Evolutionary conservation across 352 stramenopile genomes (phyloP).

Genomic region (Blastocystis sp.): DNA sequence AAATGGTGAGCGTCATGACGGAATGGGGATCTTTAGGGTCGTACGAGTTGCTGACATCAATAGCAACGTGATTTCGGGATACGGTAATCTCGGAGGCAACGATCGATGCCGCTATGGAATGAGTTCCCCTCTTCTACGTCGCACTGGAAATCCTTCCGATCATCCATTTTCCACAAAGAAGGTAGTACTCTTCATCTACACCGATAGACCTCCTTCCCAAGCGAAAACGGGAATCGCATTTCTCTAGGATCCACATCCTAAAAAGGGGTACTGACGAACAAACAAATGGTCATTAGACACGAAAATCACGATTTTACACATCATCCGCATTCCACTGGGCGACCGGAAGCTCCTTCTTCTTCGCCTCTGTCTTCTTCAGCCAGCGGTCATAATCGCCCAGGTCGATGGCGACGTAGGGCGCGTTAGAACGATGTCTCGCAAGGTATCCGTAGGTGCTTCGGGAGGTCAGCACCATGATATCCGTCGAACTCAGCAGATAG

Average conservation of each 20-base stretch:
- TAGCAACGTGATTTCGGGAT: slow-evolving; percentile 1
- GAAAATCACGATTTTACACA: neutral
- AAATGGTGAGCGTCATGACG: neutral
- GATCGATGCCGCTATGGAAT: neutral
- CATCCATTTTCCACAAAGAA: slow-evolving; percentile 42
- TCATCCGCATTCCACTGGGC: neutral
- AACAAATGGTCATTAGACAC: neutral
- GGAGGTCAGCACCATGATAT: slow-evolving; percentile 2
- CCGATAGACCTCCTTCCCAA: neutral
- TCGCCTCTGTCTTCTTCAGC: neutral
- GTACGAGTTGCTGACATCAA: slow-evolving; percentile 8
- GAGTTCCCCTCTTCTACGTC: neutral
- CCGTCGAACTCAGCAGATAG: slow-evolving; percentile 20
- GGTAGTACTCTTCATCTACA: neutral
- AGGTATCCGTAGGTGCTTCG: slow-evolving; percentile 25
- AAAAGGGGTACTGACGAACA: neutral
- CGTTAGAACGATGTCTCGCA: slow-evolving; percentile 1
- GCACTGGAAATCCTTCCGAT: slow-evolving; percentile 8
- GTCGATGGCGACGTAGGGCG: neutral
- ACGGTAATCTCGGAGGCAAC: neutral
- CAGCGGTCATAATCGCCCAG: slow-evolving; percentile 15
- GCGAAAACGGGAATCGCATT: neutral
- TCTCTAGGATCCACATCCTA: slow-evolving; percentile 29
- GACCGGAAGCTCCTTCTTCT: neutral
- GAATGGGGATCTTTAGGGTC: neutral